Evolutionary conservation across 2,329 filamentous ascomycete genomes (phyloP).

Genomic region (Penicillium verrucosum): DNA sequence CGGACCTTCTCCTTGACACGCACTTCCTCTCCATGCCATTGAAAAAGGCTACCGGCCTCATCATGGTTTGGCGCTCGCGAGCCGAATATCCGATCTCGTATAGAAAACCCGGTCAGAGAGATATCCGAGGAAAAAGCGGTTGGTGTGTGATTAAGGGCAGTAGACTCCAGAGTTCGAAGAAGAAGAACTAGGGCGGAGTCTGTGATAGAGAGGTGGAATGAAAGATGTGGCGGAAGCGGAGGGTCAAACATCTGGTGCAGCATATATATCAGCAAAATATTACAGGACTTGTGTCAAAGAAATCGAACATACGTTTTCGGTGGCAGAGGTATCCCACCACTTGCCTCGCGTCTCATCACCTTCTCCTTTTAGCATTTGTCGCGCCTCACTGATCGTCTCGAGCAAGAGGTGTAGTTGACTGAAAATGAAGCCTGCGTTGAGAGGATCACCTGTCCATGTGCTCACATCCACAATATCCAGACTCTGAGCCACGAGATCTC

Average conservation of each 20-base stretch:
- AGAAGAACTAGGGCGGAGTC: slow-evolving; percentile 69
- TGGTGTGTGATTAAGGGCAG: slow-evolving; percentile 53
- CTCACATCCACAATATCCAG: slow-evolving; percentile 80
- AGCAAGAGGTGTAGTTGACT: slow-evolving; percentile 58
- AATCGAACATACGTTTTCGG: slow-evolving; percentile 53
- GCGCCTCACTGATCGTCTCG: slow-evolving; percentile 62
- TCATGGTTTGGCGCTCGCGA: slow-evolving; percentile 64
- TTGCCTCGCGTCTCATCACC: slow-evolving; percentile 48
- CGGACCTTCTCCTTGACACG: slow-evolving; percentile 85
- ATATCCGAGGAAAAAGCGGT: slow-evolving; percentile 70
- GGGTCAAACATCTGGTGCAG: slow-evolving; percentile 56
- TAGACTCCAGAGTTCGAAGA: slow-evolving; percentile 67
- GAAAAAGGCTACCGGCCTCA: slow-evolving; percentile 75
- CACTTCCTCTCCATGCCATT: slow-evolving; percentile 67
- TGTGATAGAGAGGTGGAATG: slow-evolving; percentile 66
- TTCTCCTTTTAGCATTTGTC: slow-evolving; percentile 55
- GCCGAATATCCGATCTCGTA: slow-evolving; percentile 56
- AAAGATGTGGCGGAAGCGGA: slow-evolving; percentile 64
- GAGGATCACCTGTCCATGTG: slow-evolving; percentile 66
- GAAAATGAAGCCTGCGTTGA: slow-evolving; percentile 56
- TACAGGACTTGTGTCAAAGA: not conserved
- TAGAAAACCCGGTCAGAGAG: slow-evolving; percentile 54
- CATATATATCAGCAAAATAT: slow-evolving; percentile 2
- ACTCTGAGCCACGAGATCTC: slow-evolving; percentile 75
- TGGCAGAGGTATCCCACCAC: slow-evolving; percentile 56